A percentile compares a stretch with the other conserved stretches of the same genome.
phyloP scores from a whole-genome alignment of 345 rosid genomes.

The Dovyalis caffra region DNA sequence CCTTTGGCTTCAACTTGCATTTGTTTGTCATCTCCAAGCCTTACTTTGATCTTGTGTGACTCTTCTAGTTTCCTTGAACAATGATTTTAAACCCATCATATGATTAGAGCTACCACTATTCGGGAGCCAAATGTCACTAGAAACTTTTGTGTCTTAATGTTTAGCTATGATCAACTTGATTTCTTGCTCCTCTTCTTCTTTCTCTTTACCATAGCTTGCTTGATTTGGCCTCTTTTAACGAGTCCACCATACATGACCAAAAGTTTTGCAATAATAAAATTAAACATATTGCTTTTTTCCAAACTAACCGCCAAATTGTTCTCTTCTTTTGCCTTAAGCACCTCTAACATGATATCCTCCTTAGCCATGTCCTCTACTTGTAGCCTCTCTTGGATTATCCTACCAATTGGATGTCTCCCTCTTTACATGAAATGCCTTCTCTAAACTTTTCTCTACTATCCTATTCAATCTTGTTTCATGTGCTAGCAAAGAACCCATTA shows the following conservation, averaged over 20 bases:
- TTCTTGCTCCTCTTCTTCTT: not conserved
- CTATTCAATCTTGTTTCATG: not conserved
- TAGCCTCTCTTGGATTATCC: too few species aligned
- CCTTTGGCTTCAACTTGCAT: conserved; percentile 3
- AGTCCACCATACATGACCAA: not conserved
- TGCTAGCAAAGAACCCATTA: not conserved
- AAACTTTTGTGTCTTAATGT: not conserved
- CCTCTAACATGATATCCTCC: not conserved
- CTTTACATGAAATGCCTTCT: not conserved
- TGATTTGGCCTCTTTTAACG: not conserved
- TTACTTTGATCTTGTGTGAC: not conserved
- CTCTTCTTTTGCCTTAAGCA: too few species aligned
- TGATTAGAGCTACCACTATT: conserved; percentile 8
- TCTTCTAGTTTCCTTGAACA: not conserved
- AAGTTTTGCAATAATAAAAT: not conserved
- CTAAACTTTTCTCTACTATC: not conserved
- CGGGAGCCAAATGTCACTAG: not conserved
- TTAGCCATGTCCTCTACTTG: not conserved
- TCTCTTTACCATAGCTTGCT: not conserved
- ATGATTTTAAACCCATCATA: not conserved
- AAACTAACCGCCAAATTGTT: too few species aligned
- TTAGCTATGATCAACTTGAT: not conserved
- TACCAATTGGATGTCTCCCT: not conserved
- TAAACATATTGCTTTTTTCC: not conserved
- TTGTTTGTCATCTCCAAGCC: conserved; percentile 2